Conservation (phyloP, 352 stramenopile genomes). For the Phytophthora foliorum region DNA sequence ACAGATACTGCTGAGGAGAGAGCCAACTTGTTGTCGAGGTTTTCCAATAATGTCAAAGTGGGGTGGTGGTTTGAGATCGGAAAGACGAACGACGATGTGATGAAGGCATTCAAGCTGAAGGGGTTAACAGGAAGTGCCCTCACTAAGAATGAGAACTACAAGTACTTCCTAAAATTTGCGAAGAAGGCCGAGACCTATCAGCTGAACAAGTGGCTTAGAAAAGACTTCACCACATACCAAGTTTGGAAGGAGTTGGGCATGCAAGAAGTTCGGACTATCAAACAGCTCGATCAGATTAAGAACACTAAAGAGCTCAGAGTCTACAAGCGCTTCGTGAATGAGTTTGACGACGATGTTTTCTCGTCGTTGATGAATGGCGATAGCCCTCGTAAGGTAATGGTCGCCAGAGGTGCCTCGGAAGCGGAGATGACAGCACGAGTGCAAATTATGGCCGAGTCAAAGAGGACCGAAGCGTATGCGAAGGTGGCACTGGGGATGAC, state of each 20-base stretch:
- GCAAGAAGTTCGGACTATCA: not conserved
- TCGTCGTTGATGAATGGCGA: not conserved
- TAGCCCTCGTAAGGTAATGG: not conserved
- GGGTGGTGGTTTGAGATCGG: not conserved
- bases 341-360: not conserved
- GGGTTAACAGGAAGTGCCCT: not conserved
- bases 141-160: not conserved
- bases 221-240: not conserved
- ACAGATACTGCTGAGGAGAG: not conserved
- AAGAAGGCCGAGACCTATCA: not conserved
- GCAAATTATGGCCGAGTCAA: not conserved
- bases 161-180: not conserved
- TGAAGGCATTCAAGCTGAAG: not conserved
- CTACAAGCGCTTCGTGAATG: not conserved
- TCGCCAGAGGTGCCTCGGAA: not conserved
- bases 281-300: not conserved
- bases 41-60: not conserved
- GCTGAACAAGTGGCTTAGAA: not conserved
- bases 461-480: not conserved
- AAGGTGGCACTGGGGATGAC: not conserved
- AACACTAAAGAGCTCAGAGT: not conserved
- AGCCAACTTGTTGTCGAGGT: not conserved
- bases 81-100: slow-evolving; percentile 1
- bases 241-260: not conserved
- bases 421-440: not conserved